These are phyloP conservation scores for Tetrapyrgos nigripes DNA, from an alignment of 1,284 basidiomycete genomes.

Conservation along the genomic window DNA sequence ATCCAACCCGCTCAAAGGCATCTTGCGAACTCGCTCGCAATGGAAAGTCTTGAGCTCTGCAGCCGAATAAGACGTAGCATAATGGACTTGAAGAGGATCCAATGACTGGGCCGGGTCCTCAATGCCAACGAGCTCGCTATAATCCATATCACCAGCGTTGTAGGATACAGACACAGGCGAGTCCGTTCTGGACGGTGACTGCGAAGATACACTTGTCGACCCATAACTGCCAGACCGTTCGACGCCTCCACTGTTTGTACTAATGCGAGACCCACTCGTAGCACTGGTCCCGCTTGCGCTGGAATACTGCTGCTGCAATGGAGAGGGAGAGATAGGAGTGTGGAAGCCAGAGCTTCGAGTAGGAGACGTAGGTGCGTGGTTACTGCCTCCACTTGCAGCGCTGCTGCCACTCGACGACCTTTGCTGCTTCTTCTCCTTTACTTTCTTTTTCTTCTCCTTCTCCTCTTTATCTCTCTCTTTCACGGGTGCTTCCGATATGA, in stretches of 20 bases:
- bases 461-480: slow-evolving; percentile 6
- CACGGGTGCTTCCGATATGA: background rate
- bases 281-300: slow-evolving; percentile 42
- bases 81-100: slow-evolving; percentile 44
- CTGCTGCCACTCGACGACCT: slow-evolving; percentile 14
- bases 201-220: slow-evolving; percentile 10
- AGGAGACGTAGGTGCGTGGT: slow-evolving; percentile 55
- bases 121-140: slow-evolving; percentile 41
- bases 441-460: slow-evolving; percentile 12
- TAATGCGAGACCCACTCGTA: background rate
- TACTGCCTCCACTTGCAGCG: slow-evolving; percentile 1
- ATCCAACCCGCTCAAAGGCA: slow-evolving; percentile 90
- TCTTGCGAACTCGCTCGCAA: slow-evolving; percentile 92
- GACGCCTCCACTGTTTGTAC: background rate
- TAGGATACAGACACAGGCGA: slow-evolving; percentile 26
- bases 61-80: slow-evolving; percentile 46
- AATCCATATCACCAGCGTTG: slow-evolving; percentile 40
- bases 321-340: slow-evolving; percentile 60
- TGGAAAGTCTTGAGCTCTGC: slow-evolving; percentile 91
- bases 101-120: slow-evolving; percentile 20
- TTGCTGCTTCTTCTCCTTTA: slow-evolving; percentile 4
- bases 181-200: slow-evolving; percentile 11
- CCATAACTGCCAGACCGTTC: background rate
- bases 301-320: slow-evolving; percentile 66
- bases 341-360: slow-evolving; percentile 66